phyloP scores from a whole-genome alignment of 2,329 filamentous ascomycete species.

The Phaeosphaeriaceae sp. region DNA sequence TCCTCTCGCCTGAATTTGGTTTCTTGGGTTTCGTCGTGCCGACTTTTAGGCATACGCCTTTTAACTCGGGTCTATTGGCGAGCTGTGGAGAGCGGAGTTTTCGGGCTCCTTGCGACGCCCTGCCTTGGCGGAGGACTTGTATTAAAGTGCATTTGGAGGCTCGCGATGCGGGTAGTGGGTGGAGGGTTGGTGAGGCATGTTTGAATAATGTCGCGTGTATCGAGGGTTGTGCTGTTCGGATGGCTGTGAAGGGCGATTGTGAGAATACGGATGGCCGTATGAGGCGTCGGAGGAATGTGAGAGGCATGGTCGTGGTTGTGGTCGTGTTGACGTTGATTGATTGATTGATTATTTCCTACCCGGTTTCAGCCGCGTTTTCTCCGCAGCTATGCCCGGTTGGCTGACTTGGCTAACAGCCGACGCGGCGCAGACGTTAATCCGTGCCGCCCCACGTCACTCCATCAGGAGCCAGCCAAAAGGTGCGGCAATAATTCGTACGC shows the following conservation, averaged over 20 bases:
- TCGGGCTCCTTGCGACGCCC: constrained; percentile 78
- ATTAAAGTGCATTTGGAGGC: constrained; percentile 55
- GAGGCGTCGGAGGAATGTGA: constrained; percentile 48
- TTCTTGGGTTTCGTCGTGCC: constrained; percentile 97
- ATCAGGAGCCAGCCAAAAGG: too few relatives aligned
- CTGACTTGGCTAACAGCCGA: too few relatives aligned
- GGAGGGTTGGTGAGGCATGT: constrained; percentile 30
- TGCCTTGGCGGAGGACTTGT: constrained; percentile 70
- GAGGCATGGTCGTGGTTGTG: constrained; percentile 43
- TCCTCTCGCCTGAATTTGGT: constrained; percentile 96
- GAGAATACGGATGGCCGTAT: constrained; percentile 42
- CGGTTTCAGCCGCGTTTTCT: too few relatives aligned
- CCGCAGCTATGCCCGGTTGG: too few relatives aligned
- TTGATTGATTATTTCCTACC: too few relatives aligned
- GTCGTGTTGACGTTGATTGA: constrained; percentile 10
- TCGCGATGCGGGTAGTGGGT: constrained; percentile 49
- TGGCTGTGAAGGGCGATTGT: constrained; percentile 18
- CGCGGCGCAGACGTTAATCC: too few relatives aligned
- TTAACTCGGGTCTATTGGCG: constrained; percentile 77
- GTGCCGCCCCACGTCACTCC: too few relatives aligned
- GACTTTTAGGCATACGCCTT: constrained; percentile 95
- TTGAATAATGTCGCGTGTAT: constrained; percentile 25
- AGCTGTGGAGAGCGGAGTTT: constrained; percentile 90
- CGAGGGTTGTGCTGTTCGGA: constrained; percentile 24
- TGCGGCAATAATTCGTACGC: too few relatives aligned